phyloP scores from a whole-genome alignment of 108 stramenopile species.

The Aureococcus anophagefferens region DNA sequence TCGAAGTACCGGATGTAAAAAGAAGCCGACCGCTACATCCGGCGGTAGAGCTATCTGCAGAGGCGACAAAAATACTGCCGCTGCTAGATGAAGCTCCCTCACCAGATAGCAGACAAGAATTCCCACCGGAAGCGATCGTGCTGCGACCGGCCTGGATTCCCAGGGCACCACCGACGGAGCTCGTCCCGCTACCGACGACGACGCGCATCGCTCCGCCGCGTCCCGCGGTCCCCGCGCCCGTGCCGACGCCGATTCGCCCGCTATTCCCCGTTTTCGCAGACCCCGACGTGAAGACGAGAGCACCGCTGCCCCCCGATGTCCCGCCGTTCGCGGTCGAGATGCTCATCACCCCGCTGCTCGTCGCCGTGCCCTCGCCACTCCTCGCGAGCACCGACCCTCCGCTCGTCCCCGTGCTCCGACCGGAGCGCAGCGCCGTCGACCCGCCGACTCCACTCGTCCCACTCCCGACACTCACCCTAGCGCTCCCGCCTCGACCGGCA shows the following conservation, averaged over 20 bases:
- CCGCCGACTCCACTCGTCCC: conserved; percentile 25
- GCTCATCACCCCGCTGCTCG: not conserved
- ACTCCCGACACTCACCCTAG: conserved; percentile 23
- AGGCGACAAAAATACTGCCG: not conserved
- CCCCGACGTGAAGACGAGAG: not conserved
- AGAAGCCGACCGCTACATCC: not conserved
- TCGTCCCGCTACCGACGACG: not conserved
- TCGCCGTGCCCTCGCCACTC: not conserved
- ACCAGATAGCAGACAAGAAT: not conserved
- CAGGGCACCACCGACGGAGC: not conserved
- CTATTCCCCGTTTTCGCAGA: not conserved
- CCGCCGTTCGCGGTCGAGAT: not conserved
- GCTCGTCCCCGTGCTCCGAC: not conserved
- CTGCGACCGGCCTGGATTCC: not conserved
- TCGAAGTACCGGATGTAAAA: not conserved
- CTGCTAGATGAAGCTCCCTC: not conserved
- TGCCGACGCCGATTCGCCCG: not conserved
- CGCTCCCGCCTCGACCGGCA: conserved; percentile 26
- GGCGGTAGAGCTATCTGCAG: not conserved
- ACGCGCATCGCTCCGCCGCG: not conserved
- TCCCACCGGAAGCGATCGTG: not conserved
- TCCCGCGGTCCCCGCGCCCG: not conserved
- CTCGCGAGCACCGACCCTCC: conserved; percentile 11
- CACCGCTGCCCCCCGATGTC: not conserved
- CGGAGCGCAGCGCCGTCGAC: conserved; percentile 2